Conservation (phyloP, 2,329 filamentous ascomycete genomes). For the Hypoxylon sp. region DNA sequence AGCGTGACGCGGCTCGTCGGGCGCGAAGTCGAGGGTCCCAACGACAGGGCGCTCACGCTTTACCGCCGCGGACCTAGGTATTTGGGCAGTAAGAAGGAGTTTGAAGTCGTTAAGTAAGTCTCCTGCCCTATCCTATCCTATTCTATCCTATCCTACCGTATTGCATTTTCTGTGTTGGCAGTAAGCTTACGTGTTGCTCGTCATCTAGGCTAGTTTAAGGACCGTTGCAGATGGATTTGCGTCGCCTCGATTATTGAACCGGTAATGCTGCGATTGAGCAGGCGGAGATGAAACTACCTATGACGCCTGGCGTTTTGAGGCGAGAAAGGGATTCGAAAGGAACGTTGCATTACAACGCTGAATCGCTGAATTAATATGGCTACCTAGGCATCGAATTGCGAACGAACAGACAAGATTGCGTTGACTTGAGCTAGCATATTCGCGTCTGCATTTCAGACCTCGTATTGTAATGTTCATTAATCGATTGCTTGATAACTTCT, state of each 20-base stretch:
- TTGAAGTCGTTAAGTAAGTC: constrained; percentile 81
- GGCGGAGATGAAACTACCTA: neutral
- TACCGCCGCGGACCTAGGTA: constrained; percentile 80
- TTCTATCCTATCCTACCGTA: neutral
- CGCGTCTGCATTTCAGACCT: neutral
- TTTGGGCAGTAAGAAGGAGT: constrained; percentile 78
- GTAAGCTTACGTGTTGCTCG: neutral
- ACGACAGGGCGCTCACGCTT: constrained; percentile 71
- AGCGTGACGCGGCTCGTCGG: constrained; percentile 72
- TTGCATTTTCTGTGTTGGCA: neutral
- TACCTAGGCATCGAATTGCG: neutral
- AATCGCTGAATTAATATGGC: neutral
- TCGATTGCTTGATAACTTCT: neutral
- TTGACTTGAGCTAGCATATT: neutral
- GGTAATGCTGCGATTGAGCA: neutral
- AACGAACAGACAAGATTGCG: constrained; percentile 2
- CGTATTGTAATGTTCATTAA: neutral
- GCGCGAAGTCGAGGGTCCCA: constrained; percentile 59
- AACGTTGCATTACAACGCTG: neutral
- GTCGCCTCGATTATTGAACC: neutral
- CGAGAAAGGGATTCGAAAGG: neutral
- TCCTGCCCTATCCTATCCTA: neutral
- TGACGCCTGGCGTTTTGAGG: neutral
- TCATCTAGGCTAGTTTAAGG: neutral
- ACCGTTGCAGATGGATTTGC: neutral